A percentile compares a stretch with the other conserved stretches of the same genome.
Conservation (phyloP, 2,329 filamentous ascomycete genomes). For the Chaetomium olivaceum region DNA sequence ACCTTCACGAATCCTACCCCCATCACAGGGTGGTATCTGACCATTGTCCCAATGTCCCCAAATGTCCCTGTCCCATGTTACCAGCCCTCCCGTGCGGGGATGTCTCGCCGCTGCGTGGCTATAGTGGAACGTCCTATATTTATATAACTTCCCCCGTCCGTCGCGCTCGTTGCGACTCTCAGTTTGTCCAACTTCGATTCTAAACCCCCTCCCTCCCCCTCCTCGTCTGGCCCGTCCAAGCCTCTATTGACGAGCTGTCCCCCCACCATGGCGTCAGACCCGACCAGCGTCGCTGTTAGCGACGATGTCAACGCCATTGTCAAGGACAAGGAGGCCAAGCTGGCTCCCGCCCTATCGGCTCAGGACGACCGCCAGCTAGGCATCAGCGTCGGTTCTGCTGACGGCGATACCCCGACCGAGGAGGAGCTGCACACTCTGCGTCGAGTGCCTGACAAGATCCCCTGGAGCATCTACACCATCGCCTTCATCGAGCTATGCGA, state of each 20-base stretch:
- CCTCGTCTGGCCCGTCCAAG: neutral
- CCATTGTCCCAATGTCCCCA: slow-evolving; percentile 7
- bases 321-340: slow-evolving; percentile 24
- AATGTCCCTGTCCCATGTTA: slow-evolving; percentile 1
- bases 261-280: slow-evolving; percentile 25
- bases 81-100: slow-evolving; percentile 6
- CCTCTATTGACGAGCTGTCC: slow-evolving; percentile 3
- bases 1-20: slow-evolving; percentile 7
- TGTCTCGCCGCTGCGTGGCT: slow-evolving; percentile 3
- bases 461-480: slow-evolving; percentile 61
- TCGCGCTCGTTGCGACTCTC: neutral
- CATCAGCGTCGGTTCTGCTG: slow-evolving; percentile 8
- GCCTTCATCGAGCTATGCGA: slow-evolving; percentile 70
- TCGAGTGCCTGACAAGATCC: slow-evolving; percentile 59
- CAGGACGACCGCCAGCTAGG: slow-evolving; percentile 22
- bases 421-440: slow-evolving; percentile 55
- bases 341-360: slow-evolving; percentile 16
- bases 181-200: neutral
- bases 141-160: slow-evolving; percentile 3
- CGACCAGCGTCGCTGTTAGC: slow-evolving; percentile 24
- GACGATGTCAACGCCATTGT: slow-evolving; percentile 22
- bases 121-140: slow-evolving; percentile 1
- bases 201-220: neutral
- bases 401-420: slow-evolving; percentile 43
- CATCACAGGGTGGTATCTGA: neutral